phyloP scores from a whole-genome alignment of 2,329 filamentous ascomycete species.

The Neofusicoccum sp. region DNA sequence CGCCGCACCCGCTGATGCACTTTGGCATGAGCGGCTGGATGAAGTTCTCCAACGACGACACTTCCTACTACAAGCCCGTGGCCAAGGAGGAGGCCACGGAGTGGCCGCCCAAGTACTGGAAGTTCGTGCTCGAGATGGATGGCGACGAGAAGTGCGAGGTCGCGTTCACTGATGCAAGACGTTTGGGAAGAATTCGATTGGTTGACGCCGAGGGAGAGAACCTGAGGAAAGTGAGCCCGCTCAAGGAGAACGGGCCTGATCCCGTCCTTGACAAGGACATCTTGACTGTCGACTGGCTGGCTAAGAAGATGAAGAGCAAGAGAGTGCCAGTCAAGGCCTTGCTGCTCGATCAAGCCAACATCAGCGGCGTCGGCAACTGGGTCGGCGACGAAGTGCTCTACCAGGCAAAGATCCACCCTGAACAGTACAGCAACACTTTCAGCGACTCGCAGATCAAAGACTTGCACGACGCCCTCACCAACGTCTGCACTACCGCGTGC shows the following conservation, averaged over 20 bases:
- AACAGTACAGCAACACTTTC: conserved; percentile 88
- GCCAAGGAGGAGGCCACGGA: conserved; percentile 59
- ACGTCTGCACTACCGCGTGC: conserved; percentile 79
- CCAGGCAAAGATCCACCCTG: conserved; percentile 84
- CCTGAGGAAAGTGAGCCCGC: conserved; percentile 74
- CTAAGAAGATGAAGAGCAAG: conserved; percentile 70
- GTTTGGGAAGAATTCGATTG: conserved; percentile 78
- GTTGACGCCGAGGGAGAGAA: conserved; percentile 77
- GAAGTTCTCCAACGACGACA: conserved; percentile 77
- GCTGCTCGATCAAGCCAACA: conserved; percentile 81
- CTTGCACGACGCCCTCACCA: conserved; percentile 72
- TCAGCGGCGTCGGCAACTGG: conserved; percentile 96
- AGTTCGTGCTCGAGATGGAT: conserved; percentile 75
- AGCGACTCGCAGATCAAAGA: conserved; percentile 68
- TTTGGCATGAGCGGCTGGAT: conserved; percentile 81
- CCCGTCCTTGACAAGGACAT: conserved; percentile 79
- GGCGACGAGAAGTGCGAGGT: conserved; percentile 63
- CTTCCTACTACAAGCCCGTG: conserved; percentile 74
- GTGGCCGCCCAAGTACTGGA: conserved; percentile 92
- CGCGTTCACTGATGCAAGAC: conserved; percentile 82
- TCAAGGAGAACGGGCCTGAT: conserved; percentile 92
- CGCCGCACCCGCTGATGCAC: conserved; percentile 88
- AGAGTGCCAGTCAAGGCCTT: conserved; percentile 88
- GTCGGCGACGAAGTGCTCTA: conserved; percentile 93
- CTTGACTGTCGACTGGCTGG: conserved; percentile 76